Base-by-base conservation (phyloP, 768 basidiomycete species). In the Crepidotus variabilis region DNA sequence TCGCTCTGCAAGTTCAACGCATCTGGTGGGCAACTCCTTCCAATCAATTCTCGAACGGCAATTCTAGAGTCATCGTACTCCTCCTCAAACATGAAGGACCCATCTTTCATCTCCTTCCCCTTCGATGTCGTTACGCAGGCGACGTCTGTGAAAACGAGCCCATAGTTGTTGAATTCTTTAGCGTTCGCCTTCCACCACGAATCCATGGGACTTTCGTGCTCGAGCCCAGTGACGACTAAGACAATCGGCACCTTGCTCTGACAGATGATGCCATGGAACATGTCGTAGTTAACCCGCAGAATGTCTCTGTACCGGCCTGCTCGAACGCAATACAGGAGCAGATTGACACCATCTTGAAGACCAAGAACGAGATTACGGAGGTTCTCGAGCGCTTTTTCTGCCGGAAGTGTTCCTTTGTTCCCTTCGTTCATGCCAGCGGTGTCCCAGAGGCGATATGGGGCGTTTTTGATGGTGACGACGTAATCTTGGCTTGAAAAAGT, bases 221-320 rank as follows among this genome's bases (percentile, higher is more conserved):
- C 52, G 6, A 52, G 55, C 3, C 70, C 69, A 43, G 69, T 69
- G 13, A 52, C 33, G 8, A 60, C 58, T 14, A 56, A 43, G 18
- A 56, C 55, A 23, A 56, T 56, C 4, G 55, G 55, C 2, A 51
- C 49, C 39, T 46, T 34, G 13, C 49, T 32, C 16, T 51, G 23
- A 48, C 55, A 56, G 36, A 56, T 56, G 34, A 56, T 51, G 10
- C 55, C 50, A 48, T 50, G 45, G 39, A 56, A 56, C 16, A 56
- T 48, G 36, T 56, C 55, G 18, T 56, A 56, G 24, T 56, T 56
- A 36, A 56, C 39, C 4, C 55, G 50, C 24, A 56, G 23, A 35
- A 56, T 56, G 6, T 56, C 55, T 9, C 55, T 48, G 24, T 50
- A 45, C 13, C 55, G 21, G 8, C 34, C 18, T 7, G 47, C 55